These are phyloP conservation scores for Starmerella roubikii DNA, from an alignment of 805 yeast species.

Conservation along the genomic window DNA sequence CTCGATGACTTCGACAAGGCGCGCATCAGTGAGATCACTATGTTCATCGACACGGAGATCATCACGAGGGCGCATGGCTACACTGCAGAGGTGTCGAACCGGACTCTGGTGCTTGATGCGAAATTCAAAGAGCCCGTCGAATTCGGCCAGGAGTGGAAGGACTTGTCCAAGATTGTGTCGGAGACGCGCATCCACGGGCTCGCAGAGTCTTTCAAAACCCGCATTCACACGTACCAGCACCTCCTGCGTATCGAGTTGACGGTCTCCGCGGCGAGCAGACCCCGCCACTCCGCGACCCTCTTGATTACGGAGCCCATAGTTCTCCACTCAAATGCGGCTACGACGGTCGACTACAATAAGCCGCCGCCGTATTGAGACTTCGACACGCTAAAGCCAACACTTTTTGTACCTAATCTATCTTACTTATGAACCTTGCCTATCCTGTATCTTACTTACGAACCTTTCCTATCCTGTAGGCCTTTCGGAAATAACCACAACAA, in stretches of 20 bases:
- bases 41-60: slow-evolving; percentile 7
- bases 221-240: slow-evolving; percentile 6
- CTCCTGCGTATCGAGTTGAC: slow-evolving; percentile 3
- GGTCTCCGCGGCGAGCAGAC: slow-evolving; percentile 1
- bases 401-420: no score
- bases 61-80: slow-evolving; percentile 1
- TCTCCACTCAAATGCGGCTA: slow-evolving; percentile 5
- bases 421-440: no score
- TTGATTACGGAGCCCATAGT: slow-evolving; percentile 3
- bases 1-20: background rate
- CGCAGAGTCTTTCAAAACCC: slow-evolving; percentile 7
- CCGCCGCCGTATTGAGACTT: background rate
- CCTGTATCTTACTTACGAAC: no score
- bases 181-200: slow-evolving; percentile 6
- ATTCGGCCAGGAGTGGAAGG: slow-evolving; percentile 2
- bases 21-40: slow-evolving; percentile 3
- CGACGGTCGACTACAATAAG: background rate
- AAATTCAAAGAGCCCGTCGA: background rate
- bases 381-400: background rate
- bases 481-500: no score
- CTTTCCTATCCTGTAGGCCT: no score
- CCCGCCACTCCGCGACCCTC: background rate
- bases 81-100: background rate
- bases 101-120: slow-evolving; percentile 2
- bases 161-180: slow-evolving; percentile 1